Percentiles rank a stretch among this genome's conserved stretches.
Conservation (phyloP, 441 rosid genomes). For the Gossypium gossypioides region DNA sequence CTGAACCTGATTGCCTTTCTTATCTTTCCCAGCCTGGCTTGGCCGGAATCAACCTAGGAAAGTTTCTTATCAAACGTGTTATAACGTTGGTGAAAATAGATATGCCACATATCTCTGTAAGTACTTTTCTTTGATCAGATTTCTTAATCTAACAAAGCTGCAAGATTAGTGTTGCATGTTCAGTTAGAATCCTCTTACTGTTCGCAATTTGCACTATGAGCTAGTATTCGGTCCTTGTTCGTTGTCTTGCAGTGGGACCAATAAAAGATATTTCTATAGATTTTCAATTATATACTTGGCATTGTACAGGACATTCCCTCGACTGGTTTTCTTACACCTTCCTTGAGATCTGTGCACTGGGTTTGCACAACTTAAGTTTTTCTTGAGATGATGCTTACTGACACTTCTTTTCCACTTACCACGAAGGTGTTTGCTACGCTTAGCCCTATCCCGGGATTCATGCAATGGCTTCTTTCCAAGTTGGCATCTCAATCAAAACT, state of each 20-base stretch:
- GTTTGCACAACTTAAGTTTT: neutral
- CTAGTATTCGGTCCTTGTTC: neutral
- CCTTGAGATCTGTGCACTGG: neutral
- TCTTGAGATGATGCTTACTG: constrained; percentile 11
- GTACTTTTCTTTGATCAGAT: constrained; percentile 18
- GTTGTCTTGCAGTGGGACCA: neutral
- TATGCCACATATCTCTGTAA: constrained; percentile 78
- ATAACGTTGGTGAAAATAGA: constrained; percentile 77
- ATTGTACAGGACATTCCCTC: neutral
- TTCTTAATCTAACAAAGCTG: neutral
- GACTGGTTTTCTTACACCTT: neutral
- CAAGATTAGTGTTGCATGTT: neutral
- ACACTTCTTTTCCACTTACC: constrained; percentile 10
- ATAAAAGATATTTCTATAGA: neutral
- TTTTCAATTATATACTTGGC: neutral
- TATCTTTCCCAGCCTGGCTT: constrained; percentile 73
- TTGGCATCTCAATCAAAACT: constrained; percentile 70
- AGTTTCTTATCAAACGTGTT: constrained; percentile 87
- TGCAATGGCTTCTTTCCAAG: constrained; percentile 85
- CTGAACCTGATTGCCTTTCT: constrained; percentile 18
- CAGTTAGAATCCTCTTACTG: neutral
- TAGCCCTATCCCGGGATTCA: constrained; percentile 88
- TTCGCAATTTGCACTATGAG: neutral
- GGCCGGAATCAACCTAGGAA: constrained; percentile 93
- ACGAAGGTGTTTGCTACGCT: constrained; percentile 79